phyloP scores from a whole-genome alignment of 305 asterid genomes.

The Euphrasia arctica region DNA sequence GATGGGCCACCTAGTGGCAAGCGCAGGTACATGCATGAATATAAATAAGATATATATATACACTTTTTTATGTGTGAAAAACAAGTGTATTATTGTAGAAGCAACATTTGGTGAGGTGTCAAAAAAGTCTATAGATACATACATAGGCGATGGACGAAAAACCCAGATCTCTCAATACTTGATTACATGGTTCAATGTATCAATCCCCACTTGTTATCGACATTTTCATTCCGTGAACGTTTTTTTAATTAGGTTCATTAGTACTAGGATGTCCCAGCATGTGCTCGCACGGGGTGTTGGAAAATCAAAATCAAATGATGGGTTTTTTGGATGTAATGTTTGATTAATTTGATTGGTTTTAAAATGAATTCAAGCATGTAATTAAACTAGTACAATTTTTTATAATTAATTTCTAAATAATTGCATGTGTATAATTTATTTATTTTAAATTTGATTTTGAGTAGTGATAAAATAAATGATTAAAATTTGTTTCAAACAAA shows the following conservation, averaged over 20 bases:
- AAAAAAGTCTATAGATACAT: slow-evolving; percentile 42
- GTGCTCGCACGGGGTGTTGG: too few species aligned
- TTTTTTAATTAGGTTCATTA: background rate
- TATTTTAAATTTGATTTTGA: too few species aligned
- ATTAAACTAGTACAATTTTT: too few species aligned
- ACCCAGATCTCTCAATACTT: slow-evolving; percentile 22
- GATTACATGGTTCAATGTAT: slow-evolving; percentile 41
- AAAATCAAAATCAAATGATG: too few species aligned
- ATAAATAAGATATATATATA: background rate
- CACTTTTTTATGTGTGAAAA: background rate
- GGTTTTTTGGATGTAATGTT: too few species aligned
- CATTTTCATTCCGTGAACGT: slow-evolving; percentile 12
- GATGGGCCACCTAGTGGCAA: slow-evolving; percentile 10
- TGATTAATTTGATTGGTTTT: too few species aligned
- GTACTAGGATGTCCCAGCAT: too few species aligned
- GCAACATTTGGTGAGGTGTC: slow-evolving; percentile 36
- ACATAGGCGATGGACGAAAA: slow-evolving; percentile 24
- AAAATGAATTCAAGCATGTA: too few species aligned
- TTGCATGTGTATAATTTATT: too few species aligned
- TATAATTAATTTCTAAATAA: too few species aligned
- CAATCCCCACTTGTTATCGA: slow-evolving; percentile 35
- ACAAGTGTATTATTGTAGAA: slow-evolving; percentile 13
- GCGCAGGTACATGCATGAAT: slow-evolving; percentile 37
- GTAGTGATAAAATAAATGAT: too few species aligned
- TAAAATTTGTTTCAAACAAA: too few species aligned